Conservation (phyloP, 345 rosid genomes). For the Populus simonii region DNA sequence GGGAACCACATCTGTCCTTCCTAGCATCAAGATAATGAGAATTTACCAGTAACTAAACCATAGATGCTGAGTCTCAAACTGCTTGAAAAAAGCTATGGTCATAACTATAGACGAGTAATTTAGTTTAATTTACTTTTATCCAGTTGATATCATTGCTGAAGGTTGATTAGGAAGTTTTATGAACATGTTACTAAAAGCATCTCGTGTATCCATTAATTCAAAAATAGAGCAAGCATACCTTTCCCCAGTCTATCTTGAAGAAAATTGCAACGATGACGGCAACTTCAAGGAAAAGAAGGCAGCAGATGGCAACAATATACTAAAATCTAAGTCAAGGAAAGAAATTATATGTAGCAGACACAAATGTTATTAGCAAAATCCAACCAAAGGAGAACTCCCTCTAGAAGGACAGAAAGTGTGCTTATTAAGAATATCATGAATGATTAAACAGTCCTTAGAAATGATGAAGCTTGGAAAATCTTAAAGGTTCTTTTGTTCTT, state of each 20-base stretch:
- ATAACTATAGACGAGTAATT: background rate
- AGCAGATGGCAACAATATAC: constrained; percentile 39
- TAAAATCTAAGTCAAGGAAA: constrained; percentile 29
- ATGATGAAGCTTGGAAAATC: background rate
- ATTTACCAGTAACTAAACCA: background rate
- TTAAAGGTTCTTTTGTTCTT: background rate
- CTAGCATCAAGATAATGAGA: background rate
- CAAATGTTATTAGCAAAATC: background rate
- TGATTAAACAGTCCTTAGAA: background rate
- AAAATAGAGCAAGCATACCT: constrained; percentile 34
- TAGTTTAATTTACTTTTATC: no score
- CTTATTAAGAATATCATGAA: background rate
- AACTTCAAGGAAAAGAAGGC: constrained; percentile 37
- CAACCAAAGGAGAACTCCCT: background rate
- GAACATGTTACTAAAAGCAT: background rate
- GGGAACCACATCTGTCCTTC: background rate
- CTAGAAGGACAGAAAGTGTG: background rate
- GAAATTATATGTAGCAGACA: background rate
- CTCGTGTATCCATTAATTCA: background rate
- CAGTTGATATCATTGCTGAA: no score
- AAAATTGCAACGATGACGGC: constrained; percentile 35
- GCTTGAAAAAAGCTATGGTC: background rate
- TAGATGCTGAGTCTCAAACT: background rate
- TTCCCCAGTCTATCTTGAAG: constrained; percentile 44
- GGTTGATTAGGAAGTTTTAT: background rate